Base-by-base conservation (phyloP, 306 rosid genomes). In the Fagus crenata region DNA sequence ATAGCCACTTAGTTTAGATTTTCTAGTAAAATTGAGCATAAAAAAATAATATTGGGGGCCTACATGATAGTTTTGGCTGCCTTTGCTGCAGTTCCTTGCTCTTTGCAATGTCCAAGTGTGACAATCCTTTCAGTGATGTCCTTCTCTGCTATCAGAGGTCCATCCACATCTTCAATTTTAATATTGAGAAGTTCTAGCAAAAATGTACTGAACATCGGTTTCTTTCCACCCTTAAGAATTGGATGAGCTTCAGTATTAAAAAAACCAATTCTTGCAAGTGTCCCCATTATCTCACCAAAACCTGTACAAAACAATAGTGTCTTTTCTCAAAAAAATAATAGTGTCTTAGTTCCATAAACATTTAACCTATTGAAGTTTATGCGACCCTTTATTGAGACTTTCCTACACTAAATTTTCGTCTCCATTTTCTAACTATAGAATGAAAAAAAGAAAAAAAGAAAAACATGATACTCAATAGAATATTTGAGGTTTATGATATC, bases 1-100 rank as follows among this genome's bases (percentile, higher is more conserved):
- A 37, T 7, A 31, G 4, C 35, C n/a, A 4, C 40, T 86, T 42
- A 59, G 5, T n/a, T 36, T 49, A 77, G 15, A 32, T 37, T 49
- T 58, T 33, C 32, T n/a, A 17, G 41, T 6, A 43, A 65, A 7
- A 12, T 7, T n/a, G 59, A 67, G 71, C 58, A 65, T 49, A 75
- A 64, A 81, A 74, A 75, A 9, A 75, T 42, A 41, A 2, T 46
- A 73, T 31, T 28, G 65, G 75, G 43, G 56, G 74, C 72, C 31
- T 84, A 95, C 99, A 82, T 83, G 78, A 95, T 90, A 79, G 99
- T 90, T 75, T 90, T 95, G 70, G 99, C 97, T 55, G 93, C 84
- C 79, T 77, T 90, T 58, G 40, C 67, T 37, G 99, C 93, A 68
- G 84, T 67, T 81, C 81, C 84, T 78, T 82, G 82, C 49, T 92